Evolutionary conservation across 306 rosid genomes (phyloP).

Genomic region (Quercus dentata): DNA sequence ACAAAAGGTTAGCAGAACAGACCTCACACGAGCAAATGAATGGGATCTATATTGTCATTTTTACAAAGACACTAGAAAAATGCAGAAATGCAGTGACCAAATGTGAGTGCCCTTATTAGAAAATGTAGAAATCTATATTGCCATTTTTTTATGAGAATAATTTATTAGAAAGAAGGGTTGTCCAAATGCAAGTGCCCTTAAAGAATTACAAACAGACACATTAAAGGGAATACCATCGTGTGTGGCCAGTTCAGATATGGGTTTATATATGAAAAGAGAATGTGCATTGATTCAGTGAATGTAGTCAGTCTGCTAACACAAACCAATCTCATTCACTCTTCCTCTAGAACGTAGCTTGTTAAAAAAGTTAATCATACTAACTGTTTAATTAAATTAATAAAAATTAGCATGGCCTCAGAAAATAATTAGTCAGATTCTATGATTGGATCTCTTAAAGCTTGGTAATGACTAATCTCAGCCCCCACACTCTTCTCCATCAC

Average conservation of each 20-base stretch:
- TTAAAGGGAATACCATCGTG: neutral
- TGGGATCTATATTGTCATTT: neutral
- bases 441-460: too few species aligned
- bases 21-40: slow-evolving; percentile 1
- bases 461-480: neutral
- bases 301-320: neutral
- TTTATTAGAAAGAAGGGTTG: too few species aligned
- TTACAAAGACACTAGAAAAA: slow-evolving; percentile 1
- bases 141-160: too few species aligned
- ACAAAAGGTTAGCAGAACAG: slow-evolving; percentile 3
- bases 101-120: too few species aligned
- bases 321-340: neutral
- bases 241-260: neutral
- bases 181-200: too few species aligned
- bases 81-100: neutral
- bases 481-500: neutral
- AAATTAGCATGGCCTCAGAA: too few species aligned
- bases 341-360: neutral
- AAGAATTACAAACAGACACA: too few species aligned
- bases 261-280: neutral
- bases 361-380: neutral
- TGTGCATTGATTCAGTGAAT: neutral
- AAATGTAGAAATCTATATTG: too few species aligned
- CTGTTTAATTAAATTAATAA: too few species aligned
- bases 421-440: too few species aligned